Conservation (phyloP, 169 alveolate genomes). For the Neospora caninum region DNA sequence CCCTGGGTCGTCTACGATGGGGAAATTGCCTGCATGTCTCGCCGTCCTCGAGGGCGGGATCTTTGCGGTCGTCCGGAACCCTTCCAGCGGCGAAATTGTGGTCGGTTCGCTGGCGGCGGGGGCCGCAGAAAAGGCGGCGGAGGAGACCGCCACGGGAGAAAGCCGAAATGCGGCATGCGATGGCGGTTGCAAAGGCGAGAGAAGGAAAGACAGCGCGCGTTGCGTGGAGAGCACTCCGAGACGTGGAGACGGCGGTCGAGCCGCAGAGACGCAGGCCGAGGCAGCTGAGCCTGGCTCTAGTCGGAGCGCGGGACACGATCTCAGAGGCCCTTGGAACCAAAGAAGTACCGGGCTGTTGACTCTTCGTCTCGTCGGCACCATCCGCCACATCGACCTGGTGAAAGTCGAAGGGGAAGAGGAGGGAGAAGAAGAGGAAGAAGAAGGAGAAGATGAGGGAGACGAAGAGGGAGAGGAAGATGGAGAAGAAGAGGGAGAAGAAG, state of each 20-base stretch:
- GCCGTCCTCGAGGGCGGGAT: neutral
- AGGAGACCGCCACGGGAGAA: neutral
- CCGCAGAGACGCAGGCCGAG: too few relatives aligned
- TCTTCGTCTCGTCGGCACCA: neutral
- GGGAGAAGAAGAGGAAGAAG: neutral
- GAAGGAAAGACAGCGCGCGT: neutral
- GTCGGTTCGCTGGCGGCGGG: neutral
- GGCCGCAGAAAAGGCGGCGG: neutral
- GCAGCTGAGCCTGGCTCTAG: neutral
- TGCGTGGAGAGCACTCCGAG: neutral
- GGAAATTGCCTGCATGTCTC: neutral
- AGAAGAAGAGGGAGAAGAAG: neutral
- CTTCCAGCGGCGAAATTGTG: neutral
- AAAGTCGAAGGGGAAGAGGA: neutral
- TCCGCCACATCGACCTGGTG: slow-evolving; percentile 18
- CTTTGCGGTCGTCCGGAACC: neutral
- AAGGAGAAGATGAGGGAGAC: neutral
- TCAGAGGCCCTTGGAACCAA: too few relatives aligned
- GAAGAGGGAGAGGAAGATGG: neutral
- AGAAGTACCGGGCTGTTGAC: neutral
- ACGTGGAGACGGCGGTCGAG: too few relatives aligned
- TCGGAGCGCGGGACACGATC: too few relatives aligned
- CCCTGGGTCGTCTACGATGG: neutral
- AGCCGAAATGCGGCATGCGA: neutral
- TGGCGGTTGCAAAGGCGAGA: neutral